Conservation (phyloP, 2,329 filamentous ascomycete species). For the Colletotrichum camelliae region DNA sequence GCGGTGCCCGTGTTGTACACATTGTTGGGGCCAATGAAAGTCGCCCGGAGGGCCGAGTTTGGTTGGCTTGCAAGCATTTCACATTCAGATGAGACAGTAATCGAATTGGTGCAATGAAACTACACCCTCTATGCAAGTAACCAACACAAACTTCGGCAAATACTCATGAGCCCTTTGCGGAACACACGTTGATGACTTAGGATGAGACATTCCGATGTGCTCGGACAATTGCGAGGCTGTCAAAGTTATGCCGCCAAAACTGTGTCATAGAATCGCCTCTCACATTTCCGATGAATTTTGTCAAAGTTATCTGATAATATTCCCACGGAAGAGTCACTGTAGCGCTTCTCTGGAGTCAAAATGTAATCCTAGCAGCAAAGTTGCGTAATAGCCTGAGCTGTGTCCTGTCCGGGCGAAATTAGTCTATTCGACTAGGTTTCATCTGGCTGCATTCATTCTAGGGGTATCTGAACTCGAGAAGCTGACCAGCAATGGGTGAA, state of each 20-base stretch:
- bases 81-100: neutral
- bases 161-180: neutral
- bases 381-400: neutral
- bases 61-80: neutral
- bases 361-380: neutral
- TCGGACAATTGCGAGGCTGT: neutral
- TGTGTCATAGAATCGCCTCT: neutral
- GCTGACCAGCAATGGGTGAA: neutral
- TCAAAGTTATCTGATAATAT: neutral
- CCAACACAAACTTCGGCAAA: neutral
- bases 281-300: neutral
- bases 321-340: neutral
- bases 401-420: neutral
- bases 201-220: neutral
- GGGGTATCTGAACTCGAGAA: neutral
- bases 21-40: neutral
- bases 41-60: neutral
- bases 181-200: neutral
- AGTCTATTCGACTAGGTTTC: neutral
- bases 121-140: neutral
- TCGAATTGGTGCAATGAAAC: neutral
- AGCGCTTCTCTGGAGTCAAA: neutral
- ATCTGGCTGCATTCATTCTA: neutral
- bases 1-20: neutral
- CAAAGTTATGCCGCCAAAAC: neutral